Conservation (phyloP, 2,329 filamentous ascomycete species). For the Biscogniauxia mediterranea region DNA sequence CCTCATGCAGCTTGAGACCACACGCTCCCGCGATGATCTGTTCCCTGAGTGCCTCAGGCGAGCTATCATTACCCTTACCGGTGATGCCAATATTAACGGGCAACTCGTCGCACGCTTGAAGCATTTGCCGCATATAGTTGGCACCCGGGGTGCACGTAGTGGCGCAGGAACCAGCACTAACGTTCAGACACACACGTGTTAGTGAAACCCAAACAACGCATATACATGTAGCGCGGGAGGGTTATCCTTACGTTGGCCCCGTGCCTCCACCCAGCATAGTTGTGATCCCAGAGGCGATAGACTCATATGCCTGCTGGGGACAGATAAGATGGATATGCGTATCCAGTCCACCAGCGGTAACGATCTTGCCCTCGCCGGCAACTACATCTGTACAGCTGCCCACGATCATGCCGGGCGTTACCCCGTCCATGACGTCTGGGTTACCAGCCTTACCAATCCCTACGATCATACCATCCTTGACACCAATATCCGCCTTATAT, state of each 20-base stretch:
- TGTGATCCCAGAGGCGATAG: constrained; percentile 81
- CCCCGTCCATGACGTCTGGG: constrained; percentile 93
- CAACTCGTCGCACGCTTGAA: constrained; percentile 78
- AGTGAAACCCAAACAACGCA: constrained; percentile 19
- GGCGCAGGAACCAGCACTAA: constrained; percentile 79
- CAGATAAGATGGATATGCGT: constrained; percentile 94
- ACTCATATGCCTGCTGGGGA: constrained; percentile 84
- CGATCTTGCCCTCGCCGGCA: constrained; percentile 83
- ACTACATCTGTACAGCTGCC: constrained; percentile 90
- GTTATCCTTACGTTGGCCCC: constrained; percentile 67
- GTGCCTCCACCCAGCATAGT: constrained; percentile 89
- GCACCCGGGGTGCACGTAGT: constrained; percentile 91
- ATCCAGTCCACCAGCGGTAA: constrained; percentile 88
- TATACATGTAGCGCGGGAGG: background rate
- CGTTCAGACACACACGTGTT: background rate
- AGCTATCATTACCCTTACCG: constrained; percentile 87
- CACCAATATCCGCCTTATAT: constrained; percentile 93
- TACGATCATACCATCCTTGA: constrained; percentile 82
- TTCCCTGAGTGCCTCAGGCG: constrained; percentile 67
- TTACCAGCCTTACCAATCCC: constrained; percentile 95
- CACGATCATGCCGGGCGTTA: constrained; percentile 74
- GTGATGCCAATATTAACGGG: constrained; percentile 90
- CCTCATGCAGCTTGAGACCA: constrained; percentile 91
- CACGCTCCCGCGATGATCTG: constrained; percentile 82
- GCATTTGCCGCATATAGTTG: constrained; percentile 81